phyloP scores from a whole-genome alignment of 176 grass and related monocot species.

The Sorghum bicolor region DNA sequence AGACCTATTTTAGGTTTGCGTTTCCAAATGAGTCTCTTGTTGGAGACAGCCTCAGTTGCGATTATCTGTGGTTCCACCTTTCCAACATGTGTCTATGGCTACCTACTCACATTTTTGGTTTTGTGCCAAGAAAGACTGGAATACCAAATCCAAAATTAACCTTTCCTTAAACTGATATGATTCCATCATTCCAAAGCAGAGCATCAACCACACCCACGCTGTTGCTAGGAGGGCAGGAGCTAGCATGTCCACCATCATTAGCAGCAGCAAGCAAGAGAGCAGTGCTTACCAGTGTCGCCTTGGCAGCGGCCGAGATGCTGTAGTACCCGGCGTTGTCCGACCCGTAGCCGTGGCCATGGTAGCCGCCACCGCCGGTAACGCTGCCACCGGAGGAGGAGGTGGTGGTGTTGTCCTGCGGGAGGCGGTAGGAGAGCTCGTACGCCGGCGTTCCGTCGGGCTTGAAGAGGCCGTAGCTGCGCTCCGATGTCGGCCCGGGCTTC shows the following conservation, averaged over 20 bases:
- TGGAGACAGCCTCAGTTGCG: too few species aligned
- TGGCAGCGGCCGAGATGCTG: slow-evolving; percentile 47
- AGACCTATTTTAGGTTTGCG: too few species aligned
- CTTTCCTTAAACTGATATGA: neutral
- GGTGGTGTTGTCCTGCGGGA: slow-evolving; percentile 44
- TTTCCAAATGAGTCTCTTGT: too few species aligned
- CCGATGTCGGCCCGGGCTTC: slow-evolving; percentile 63
- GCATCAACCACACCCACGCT: too few species aligned
- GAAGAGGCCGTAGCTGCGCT: slow-evolving; percentile 72
- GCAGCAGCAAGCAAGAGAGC: neutral
- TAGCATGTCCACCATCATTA: neutral
- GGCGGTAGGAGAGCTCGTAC: slow-evolving; percentile 50
- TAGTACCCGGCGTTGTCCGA: slow-evolving; percentile 41
- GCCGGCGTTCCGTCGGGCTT: slow-evolving; percentile 58
- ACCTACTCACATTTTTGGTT: neutral
- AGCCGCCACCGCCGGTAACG: slow-evolving; percentile 3
- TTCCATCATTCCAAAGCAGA: neutral
- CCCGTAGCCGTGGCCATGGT: slow-evolving; percentile 24
- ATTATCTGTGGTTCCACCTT: neutral
- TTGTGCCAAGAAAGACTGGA: neutral
- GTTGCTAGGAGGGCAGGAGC: too few species aligned
- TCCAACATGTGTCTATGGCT: neutral
- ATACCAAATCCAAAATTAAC: neutral
- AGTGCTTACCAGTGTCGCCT: slow-evolving; percentile 18
- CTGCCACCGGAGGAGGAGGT: slow-evolving; percentile 20